Conservation (phyloP, 2,329 filamentous ascomycete species). For the Xylariaceae sp. region DNA sequence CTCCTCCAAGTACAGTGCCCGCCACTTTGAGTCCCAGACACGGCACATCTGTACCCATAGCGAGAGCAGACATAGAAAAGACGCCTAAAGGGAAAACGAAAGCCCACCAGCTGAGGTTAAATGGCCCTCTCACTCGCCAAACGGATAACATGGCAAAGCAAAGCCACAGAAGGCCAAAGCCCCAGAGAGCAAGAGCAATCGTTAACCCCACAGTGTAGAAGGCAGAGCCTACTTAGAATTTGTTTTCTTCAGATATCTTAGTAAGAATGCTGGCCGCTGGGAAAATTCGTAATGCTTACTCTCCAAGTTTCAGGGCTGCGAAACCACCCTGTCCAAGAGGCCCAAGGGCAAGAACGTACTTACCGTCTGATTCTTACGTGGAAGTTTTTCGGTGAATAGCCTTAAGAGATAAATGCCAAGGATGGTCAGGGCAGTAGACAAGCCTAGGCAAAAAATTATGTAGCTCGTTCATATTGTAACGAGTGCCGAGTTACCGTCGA, state of each 20-base stretch:
- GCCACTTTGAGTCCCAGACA: slow-evolving; percentile 10
- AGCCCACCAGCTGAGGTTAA: slow-evolving; percentile 57
- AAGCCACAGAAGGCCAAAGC: slow-evolving; percentile 52
- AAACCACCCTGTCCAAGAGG: neutral
- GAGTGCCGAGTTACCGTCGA: neutral
- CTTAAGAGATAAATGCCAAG: neutral
- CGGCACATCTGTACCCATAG: slow-evolving; percentile 21
- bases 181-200: slow-evolving; percentile 51
- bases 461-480: neutral
- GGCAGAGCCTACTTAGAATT: no score
- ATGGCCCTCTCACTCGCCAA: slow-evolving; percentile 47
- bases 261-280: no score
- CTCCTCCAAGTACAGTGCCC: slow-evolving; percentile 19
- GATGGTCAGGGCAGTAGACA: neutral
- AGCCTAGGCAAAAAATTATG: neutral
- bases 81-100: slow-evolving; percentile 56
- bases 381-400: neutral
- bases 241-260: no score
- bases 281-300: neutral
- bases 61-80: slow-evolving; percentile 31
- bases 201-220: slow-evolving; percentile 64
- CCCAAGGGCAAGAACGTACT: neutral
- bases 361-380: neutral
- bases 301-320: neutral
- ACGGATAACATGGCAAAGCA: slow-evolving; percentile 48